These are phyloP conservation scores for Paramyrothecium sp. DNA, from an alignment of 2,329 filamentous ascomycete species.

Conservation along the genomic window DNA sequence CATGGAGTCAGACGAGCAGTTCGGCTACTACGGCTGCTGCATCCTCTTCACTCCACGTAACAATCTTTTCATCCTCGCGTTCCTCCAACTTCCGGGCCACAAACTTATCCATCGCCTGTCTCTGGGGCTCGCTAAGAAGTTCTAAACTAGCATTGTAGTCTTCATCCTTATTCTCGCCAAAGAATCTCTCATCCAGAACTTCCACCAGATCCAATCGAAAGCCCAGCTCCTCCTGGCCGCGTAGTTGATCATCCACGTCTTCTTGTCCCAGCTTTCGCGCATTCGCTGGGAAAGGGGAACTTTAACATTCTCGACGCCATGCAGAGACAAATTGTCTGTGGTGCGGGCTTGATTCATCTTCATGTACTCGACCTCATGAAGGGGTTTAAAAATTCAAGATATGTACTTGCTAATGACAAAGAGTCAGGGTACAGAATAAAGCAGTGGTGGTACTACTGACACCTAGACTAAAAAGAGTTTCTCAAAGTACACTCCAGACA, in stretches of 20 bases:
- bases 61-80: conserved; percentile 2
- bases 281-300: conserved; percentile 27
- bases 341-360: no score
- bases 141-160: conserved; percentile 17
- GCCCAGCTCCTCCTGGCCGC: conserved; percentile 34
- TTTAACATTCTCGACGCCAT: neutral
- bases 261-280: conserved; percentile 32
- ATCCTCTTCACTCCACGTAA: conserved; percentile 10
- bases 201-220: conserved; percentile 36
- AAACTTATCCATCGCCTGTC: conserved; percentile 19
- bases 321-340: no score
- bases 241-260: conserved; percentile 30
- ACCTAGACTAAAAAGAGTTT: no score
- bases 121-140: conserved; percentile 16
- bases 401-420: no score
- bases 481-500: no score
- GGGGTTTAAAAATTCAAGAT: no score
- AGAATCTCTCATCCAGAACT: conserved; percentile 31
- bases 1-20: conserved; percentile 6
- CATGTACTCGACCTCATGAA: no score
- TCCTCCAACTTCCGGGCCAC: conserved; percentile 16
- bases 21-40: neutral
- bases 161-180: conserved; percentile 18
- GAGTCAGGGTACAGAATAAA: no score
- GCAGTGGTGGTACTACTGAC: no score